phyloP scores from a whole-genome alignment of 306 rosid species.

The Canavalia gladiata region DNA sequence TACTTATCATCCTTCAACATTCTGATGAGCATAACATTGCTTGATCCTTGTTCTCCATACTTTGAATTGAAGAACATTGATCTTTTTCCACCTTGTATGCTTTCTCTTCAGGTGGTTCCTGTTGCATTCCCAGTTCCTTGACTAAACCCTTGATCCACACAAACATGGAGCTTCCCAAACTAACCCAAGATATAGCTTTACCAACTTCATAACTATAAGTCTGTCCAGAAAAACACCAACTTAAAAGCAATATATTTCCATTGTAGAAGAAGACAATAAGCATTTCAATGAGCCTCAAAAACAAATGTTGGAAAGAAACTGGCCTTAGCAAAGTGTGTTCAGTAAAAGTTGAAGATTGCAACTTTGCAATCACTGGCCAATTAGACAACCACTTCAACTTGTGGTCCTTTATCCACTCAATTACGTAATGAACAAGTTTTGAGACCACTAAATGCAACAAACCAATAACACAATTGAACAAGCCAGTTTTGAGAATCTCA shows the following conservation, averaged over 20 bases:
- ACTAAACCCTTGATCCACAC: conserved; percentile 57
- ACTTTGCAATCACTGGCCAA: conserved; percentile 25
- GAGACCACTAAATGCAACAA: conserved; percentile 42
- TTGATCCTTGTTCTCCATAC: conserved; percentile 35
- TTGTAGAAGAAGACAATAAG: conserved; percentile 43
- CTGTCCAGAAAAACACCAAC: conserved; percentile 62
- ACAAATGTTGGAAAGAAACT: conserved; percentile 11
- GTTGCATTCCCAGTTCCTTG: conserved; percentile 27
- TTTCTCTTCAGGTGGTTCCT: conserved; percentile 36
- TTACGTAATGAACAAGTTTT: conserved; percentile 41
- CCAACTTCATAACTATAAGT: conserved; percentile 50
- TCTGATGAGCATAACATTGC: conserved; percentile 29
- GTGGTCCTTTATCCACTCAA: conserved; percentile 44
- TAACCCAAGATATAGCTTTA: conserved; percentile 56
- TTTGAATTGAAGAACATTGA: conserved; percentile 17
- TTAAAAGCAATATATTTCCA: conserved; percentile 52
- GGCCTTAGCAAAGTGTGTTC: conserved; percentile 46
- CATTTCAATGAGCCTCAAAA: conserved; percentile 36
- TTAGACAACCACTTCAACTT: not conserved
- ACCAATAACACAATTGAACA: conserved; percentile 46
- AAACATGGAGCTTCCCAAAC: conserved; percentile 58
- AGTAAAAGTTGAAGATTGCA: conserved; percentile 24
- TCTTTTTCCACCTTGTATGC: conserved; percentile 24
- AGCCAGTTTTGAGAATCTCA: conserved; percentile 49
- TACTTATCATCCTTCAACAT: conserved; percentile 35